Evolutionary conservation across 106 monocot genomes (phyloP).

Genomic region (Phalaenopsis equestris): DNA sequence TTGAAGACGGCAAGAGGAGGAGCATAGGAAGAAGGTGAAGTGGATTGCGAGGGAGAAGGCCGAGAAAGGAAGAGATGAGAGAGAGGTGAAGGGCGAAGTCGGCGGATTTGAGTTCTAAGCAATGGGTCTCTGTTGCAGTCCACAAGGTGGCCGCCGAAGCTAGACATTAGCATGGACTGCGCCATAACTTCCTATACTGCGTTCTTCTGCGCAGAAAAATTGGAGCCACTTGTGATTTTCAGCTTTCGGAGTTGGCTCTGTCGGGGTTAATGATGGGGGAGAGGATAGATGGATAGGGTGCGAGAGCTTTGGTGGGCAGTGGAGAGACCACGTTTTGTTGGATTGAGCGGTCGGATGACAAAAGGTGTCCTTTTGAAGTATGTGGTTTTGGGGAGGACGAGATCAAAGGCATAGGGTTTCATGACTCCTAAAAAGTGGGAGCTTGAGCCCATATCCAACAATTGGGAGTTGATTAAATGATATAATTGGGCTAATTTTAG

Average conservation of each 20-base stretch:
- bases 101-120: conserved; percentile 7
- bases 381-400: no score
- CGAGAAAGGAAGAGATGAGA: conserved; percentile 20
- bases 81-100: conserved; percentile 38
- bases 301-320: conserved; percentile 18
- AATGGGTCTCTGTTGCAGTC: conserved; percentile 27
- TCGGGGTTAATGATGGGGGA: not conserved
- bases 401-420: not conserved
- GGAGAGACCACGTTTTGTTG: conserved; percentile 30
- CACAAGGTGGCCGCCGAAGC: conserved; percentile 26
- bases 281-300: conserved; percentile 15
- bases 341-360: no score
- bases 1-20: conserved; percentile 57
- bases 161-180: conserved; percentile 66
- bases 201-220: not conserved
- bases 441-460: not conserved
- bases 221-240: not conserved
- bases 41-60: not conserved
- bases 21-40: conserved; percentile 17
- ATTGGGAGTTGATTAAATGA: not conserved
- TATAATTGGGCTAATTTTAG: not conserved
- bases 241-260: not conserved
- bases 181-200: conserved; percentile 30
- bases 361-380: no score
- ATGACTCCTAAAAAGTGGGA: not conserved